A percentile compares a stretch with the other conserved stretches of the same genome.
Conservation (phyloP, 2,329 filamentous ascomycete species). For the Hypomyces rosellus region DNA sequence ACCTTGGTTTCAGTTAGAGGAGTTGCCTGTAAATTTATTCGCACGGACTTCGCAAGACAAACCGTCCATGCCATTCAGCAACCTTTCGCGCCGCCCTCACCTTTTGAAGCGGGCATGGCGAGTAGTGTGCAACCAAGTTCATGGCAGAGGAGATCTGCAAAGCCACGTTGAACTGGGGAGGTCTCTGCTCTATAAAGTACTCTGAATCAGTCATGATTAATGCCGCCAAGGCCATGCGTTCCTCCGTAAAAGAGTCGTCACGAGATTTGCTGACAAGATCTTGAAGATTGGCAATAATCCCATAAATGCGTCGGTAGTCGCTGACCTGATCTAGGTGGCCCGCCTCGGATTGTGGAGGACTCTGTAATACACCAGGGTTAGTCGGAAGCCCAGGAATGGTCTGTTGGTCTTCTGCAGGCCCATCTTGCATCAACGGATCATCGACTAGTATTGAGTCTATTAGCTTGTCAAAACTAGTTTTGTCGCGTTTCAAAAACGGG, state of each 20-base stretch:
- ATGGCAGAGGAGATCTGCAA: background rate
- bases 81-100: background rate
- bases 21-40: no score
- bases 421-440: no score
- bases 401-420: background rate
- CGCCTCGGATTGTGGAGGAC: no score
- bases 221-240: background rate
- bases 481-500: slow-evolving; percentile 1
- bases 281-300: no score
- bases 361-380: no score
- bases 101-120: background rate
- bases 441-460: slow-evolving; percentile 1
- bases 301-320: no score
- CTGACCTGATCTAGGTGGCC: no score
- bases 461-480: slow-evolving; percentile 8
- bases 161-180: background rate
- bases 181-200: background rate
- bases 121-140: slow-evolving; percentile 2
- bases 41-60: background rate
- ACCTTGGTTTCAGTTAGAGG: no score
- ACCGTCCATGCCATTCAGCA: background rate
- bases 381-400: no score
- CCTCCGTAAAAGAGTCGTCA: no score
- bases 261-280: no score
- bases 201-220: background rate